Evolutionary conservation across 2,329 filamentous ascomycete genomes (phyloP).

Genomic region (Colletotrichum higginsianum): DNA sequence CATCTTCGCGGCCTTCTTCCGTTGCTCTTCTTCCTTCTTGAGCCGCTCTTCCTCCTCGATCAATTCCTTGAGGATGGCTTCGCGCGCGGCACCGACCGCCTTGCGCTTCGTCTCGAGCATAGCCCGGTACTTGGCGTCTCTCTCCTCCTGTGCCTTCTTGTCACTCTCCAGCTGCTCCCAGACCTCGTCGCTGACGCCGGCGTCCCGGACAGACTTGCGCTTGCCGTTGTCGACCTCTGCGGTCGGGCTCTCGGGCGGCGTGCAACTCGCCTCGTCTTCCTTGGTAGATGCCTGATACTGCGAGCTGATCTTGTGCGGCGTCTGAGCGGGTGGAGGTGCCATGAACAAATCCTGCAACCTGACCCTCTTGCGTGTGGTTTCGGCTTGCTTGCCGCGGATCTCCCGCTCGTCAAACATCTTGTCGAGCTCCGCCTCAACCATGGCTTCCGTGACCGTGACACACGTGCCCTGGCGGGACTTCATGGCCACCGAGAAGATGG

Average conservation of each 20-base stretch:
- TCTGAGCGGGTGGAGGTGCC: neutral
- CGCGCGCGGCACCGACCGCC: constrained; percentile 50
- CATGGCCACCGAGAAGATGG: constrained; percentile 61
- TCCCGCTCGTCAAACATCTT: constrained; percentile 46
- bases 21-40: constrained; percentile 56
- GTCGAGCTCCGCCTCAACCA: constrained; percentile 43
- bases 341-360: neutral
- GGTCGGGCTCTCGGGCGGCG: neutral
- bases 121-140: constrained; percentile 54
- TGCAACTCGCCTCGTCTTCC: constrained; percentile 3
- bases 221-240: constrained; percentile 30
- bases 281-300: constrained; percentile 1
- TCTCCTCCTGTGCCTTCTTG: constrained; percentile 53
- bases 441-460: constrained; percentile 43
- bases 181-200: constrained; percentile 70
- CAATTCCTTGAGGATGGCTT: constrained; percentile 55
- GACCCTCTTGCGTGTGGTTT: neutral
- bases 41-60: constrained; percentile 56
- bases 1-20: constrained; percentile 63
- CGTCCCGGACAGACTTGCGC: constrained; percentile 61
- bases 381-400: neutral
- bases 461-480: constrained; percentile 39
- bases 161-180: constrained; percentile 71
- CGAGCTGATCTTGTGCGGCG: constrained; percentile 12
- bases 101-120: constrained; percentile 51